Evolutionary conservation across 768 basidiomycete genomes (phyloP).

Genomic region (Tylopilus sp.): DNA sequence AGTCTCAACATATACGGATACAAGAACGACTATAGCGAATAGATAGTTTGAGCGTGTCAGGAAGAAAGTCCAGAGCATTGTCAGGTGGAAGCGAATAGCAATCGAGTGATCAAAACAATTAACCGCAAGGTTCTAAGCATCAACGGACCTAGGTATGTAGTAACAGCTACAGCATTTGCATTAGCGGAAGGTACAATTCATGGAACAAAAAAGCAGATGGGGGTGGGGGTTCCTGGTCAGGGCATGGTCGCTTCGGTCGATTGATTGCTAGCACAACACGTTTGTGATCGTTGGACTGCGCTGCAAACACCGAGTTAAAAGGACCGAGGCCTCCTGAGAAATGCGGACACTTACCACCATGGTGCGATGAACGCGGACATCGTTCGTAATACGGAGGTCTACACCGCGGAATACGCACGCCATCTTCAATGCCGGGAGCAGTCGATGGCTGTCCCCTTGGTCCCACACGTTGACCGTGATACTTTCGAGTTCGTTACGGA

Average conservation of each 20-base stretch:
- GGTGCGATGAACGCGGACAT: conserved; percentile 52
- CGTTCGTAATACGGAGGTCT: conserved; percentile 46
- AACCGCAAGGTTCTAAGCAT: not conserved
- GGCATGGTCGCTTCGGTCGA: not conserved
- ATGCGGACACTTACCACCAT: conserved; percentile 43
- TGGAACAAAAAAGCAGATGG: conserved; percentile 5
- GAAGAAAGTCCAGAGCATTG: not conserved
- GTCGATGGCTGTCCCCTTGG: conserved; percentile 46
- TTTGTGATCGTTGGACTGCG: conserved; percentile 15
- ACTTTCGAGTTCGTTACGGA: conserved; percentile 39
- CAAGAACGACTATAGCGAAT: conserved; percentile 6
- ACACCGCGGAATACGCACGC: conserved; percentile 63
- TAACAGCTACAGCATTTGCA: conserved; percentile 18
- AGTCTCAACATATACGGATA: conserved; percentile 4
- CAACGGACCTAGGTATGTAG: conserved; percentile 1
- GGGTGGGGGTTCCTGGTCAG: not conserved
- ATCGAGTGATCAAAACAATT: conserved; percentile 4
- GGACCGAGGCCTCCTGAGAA: conserved; percentile 9
- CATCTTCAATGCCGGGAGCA: conserved; percentile 54
- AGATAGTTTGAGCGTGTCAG: not conserved
- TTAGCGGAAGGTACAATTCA: conserved; percentile 4
- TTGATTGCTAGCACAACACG: conserved; percentile 16
- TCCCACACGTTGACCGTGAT: conserved; percentile 56
- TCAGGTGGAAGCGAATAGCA: not conserved
- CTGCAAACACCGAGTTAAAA: conserved; percentile 17